These are phyloP conservation scores for Diaporthe citriasiana DNA, from an alignment of 2,329 filamentous ascomycete species.

Conservation along the genomic window DNA sequence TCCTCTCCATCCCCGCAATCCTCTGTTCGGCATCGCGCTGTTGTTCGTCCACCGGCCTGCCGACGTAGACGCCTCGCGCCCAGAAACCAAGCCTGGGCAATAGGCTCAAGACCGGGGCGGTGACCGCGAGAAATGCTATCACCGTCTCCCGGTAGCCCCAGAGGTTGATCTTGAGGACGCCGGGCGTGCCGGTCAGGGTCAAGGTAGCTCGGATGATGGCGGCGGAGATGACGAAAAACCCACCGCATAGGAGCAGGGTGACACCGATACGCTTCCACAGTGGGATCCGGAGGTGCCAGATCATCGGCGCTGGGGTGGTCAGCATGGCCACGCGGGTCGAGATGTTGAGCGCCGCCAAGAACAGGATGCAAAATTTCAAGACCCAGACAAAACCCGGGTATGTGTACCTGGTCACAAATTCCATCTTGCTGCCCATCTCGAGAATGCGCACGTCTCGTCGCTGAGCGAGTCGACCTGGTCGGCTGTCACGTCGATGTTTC, in stretches of 20 bases:
- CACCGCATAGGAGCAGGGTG: conserved; percentile 45
- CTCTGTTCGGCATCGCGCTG: conserved; percentile 3
- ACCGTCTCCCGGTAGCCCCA: conserved; percentile 43
- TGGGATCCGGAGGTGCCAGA: conserved; percentile 14
- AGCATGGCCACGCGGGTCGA: conserved; percentile 23
- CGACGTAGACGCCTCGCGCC: background rate
- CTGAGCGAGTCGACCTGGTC: conserved; percentile 10
- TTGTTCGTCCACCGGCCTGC: background rate
- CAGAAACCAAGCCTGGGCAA: conserved; percentile 8
- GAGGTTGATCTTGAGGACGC: conserved; percentile 47
- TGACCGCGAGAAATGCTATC: conserved; percentile 39
- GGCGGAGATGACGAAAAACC: conserved; percentile 48
- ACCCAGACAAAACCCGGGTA: conserved; percentile 14
- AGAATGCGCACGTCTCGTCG: conserved; percentile 17
- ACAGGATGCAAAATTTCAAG: conserved; percentile 22
- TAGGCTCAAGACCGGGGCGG: background rate
- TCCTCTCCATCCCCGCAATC: conserved; percentile 13
- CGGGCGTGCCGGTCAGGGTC: conserved; percentile 44
- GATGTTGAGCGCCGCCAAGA: conserved; percentile 33
- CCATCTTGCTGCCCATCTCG: conserved; percentile 33
- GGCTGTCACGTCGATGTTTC: conserved; percentile 20
- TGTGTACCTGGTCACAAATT: conserved; percentile 35
- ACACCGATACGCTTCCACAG: conserved; percentile 38
- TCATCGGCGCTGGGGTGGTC: conserved; percentile 11
- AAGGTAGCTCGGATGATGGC: conserved; percentile 45